phyloP scores from a whole-genome alignment of 306 rosid genomes.

The Vachellia pachyceras region DNA sequence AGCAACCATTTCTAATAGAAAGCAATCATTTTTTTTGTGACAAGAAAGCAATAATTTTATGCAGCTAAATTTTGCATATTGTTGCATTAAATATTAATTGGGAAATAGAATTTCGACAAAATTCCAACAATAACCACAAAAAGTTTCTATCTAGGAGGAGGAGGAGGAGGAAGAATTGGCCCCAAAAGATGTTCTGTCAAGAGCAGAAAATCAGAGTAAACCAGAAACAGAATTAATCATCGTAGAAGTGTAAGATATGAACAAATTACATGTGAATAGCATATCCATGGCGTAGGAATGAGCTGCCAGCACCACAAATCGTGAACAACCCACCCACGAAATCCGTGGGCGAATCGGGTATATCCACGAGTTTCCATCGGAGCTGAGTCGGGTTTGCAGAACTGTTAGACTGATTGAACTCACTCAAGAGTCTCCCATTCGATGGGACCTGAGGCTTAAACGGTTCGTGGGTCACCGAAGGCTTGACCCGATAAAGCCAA shows the following conservation, averaged over 20 bases:
- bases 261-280: slow-evolving; percentile 79
- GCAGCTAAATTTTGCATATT: background rate
- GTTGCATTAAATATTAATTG: background rate
- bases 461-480: slow-evolving; percentile 95
- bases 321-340: slow-evolving; percentile 85
- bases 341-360: slow-evolving; percentile 69
- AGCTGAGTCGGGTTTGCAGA: slow-evolving; percentile 88
- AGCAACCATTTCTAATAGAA: background rate
- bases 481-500: slow-evolving; percentile 92
- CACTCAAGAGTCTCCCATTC: slow-evolving; percentile 62
- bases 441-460: slow-evolving; percentile 62
- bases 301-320: slow-evolving; percentile 93
- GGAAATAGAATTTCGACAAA: background rate
- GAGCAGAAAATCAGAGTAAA: no score
- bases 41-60: no score
- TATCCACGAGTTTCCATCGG: slow-evolving; percentile 79
- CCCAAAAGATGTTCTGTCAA: background rate
- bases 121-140: background rate
- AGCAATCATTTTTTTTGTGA: no score
- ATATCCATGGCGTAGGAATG: slow-evolving; percentile 87
- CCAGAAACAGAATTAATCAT: background rate
- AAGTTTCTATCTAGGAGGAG: background rate
- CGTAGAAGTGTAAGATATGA: slow-evolving; percentile 1
- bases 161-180: background rate
- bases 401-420: slow-evolving; percentile 69